These are phyloP conservation scores for Hyaloperonospora arabidopsidis DNA, from an alignment of 352 stramenopile species.

Conservation along the genomic window DNA sequence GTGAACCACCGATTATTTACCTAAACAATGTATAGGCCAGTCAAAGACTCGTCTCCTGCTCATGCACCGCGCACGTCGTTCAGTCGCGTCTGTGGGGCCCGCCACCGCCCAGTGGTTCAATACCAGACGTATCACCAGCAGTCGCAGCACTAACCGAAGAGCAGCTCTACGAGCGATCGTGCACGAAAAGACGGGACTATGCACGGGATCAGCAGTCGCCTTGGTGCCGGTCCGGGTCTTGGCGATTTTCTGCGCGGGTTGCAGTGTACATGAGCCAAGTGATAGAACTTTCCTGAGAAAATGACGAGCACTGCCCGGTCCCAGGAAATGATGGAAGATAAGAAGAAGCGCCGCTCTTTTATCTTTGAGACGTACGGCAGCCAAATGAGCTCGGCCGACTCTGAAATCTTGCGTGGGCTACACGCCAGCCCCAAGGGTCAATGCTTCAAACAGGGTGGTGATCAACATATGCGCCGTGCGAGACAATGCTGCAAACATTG, in stretches of 20 bases:
- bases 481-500: constrained; percentile 88
- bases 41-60: too few relatives aligned
- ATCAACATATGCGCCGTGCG: too few relatives aligned
- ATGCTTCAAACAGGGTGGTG: too few relatives aligned
- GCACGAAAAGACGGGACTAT: constrained; percentile 4
- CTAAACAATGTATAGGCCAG: too few relatives aligned
- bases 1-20: too few relatives aligned
- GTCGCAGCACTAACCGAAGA: too few relatives aligned
- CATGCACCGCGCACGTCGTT: too few relatives aligned
- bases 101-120: too few relatives aligned
- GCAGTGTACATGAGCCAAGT: constrained; percentile 40
- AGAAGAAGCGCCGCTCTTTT: constrained; percentile 40
- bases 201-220: constrained; percentile 30
- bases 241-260: constrained; percentile 64
- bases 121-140: too few relatives aligned
- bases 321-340: constrained; percentile 46
- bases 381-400: constrained; percentile 99
- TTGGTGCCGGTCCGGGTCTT: constrained; percentile 40
- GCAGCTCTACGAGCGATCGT: constrained; percentile 1
- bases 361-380: constrained; percentile 96
- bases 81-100: too few relatives aligned
- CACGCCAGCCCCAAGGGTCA: constrained; percentile 44
- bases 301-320: constrained; percentile 27
- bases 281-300: constrained; percentile 60
- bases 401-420: constrained; percentile 94